Base-by-base conservation (phyloP, 2,329 filamentous ascomycete species). In the Acarospora socialis region DNA sequence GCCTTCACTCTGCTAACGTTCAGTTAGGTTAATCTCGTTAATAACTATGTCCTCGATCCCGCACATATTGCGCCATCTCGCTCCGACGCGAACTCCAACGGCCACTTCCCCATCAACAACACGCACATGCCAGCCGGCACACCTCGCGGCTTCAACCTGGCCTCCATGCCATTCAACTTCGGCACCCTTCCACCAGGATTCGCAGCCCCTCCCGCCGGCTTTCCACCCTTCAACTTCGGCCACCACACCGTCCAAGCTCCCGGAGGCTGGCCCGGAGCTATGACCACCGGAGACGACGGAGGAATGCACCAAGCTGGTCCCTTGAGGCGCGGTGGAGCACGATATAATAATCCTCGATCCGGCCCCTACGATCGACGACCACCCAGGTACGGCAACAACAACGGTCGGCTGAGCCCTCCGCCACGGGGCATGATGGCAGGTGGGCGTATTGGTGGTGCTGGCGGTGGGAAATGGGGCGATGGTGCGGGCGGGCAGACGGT, bases 41-140 rank as follows among this genome's bases (percentile, higher is more conserved):
- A 98, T 51, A 75, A 78, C 18, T 98, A 98, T 50, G 84, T 94
- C 19, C 66, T 93, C 26, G 90, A 98, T 49, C 90, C 90, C 23
- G 77, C 87, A 7, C 87, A 93, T 48, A 94, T 98, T 52, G 84
- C 84, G 21, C 83, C 90, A 1, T 92, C 86, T 7, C 73, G 87
- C 35, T 90, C 86, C 12, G 84, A 98, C 59, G 81, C 86, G 21
- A 94, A 92, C 51, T 92, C 81, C 46, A 94, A 94, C 47, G 87
- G 87, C 2, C 87, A 94, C 57, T 94, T 94, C 65, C 84, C 86
- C 1, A 72, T 83, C 24, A 68, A 73, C 28, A 81, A 79, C 46
- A 73, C 76, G 13, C 81, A 87, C 46, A 69, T 75, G 31, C 73
- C 76, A 22, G 73, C 77, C 4, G 87, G 87, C 27, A 94, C 87